A percentile compares a stretch with the other conserved stretches of the same genome.
Evolutionary conservation across 2,329 filamentous ascomycete genomes (phyloP).

Genomic region (Aspergillus aculeatinus): DNA sequence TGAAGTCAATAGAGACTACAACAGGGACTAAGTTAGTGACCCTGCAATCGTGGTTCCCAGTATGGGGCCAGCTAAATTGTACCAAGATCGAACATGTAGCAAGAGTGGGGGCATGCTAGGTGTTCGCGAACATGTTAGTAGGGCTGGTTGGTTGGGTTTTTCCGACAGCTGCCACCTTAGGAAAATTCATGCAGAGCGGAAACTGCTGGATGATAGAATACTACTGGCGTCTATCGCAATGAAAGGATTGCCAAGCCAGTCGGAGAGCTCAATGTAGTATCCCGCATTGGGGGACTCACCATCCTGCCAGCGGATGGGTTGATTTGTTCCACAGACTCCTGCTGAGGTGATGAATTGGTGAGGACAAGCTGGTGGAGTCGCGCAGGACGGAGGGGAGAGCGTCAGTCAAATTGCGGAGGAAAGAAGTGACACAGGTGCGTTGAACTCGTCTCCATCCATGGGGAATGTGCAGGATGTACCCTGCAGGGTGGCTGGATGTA

Average conservation of each 20-base stretch:
- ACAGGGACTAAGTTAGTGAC: not conserved
- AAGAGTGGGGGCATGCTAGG: not conserved
- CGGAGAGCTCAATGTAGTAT: not conserved
- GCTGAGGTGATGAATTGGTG: not conserved
- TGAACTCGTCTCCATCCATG: not conserved
- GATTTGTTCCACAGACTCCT: not conserved
- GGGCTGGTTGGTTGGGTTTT: not conserved
- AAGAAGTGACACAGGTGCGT: not conserved
- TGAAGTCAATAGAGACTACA: not conserved
- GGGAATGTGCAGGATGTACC: not conserved
- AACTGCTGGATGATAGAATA: not conserved
- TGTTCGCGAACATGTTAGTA: not conserved
- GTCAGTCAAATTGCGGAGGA: not conserved
- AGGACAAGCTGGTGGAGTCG: not conserved
- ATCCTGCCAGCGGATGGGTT: not conserved
- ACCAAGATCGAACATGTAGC: not conserved
- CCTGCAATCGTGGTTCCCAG: not conserved
- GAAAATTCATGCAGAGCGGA: not conserved
- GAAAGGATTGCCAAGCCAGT: not conserved
- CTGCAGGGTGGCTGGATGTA: conserved; percentile 1
- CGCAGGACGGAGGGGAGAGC: not conserved
- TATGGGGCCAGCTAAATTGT: not conserved
- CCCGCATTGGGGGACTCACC: not conserved
- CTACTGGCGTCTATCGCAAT: not conserved
- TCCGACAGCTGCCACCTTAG: not conserved